phyloP scores from a whole-genome alignment of 495 filamentous ascomycete genomes.

The Aspergillus haitiensis region DNA sequence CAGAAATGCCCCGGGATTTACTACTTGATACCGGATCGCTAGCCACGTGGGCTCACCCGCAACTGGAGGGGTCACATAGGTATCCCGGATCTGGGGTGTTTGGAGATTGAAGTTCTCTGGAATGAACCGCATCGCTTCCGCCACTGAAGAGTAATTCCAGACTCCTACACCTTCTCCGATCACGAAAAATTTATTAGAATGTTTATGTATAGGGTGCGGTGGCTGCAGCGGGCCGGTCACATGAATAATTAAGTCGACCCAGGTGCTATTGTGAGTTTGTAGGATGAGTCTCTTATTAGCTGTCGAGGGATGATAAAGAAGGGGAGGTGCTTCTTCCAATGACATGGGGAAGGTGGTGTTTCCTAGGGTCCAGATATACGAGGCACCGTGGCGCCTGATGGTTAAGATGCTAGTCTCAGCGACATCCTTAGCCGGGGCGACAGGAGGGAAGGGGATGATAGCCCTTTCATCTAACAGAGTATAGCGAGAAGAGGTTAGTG shows the following conservation, averaged over 20 bases:
- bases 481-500: conserved; percentile 34
- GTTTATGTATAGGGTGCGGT: conserved; percentile 62
- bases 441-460: conserved; percentile 44
- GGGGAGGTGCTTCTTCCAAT: conserved; percentile 42
- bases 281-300: conserved; percentile 46
- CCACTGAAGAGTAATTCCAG: conserved; percentile 53
- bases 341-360: conserved; percentile 34
- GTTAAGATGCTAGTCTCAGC: conserved; percentile 40
- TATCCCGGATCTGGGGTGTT: conserved; percentile 54
- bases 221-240: conserved; percentile 35
- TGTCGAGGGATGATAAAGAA: conserved; percentile 48
- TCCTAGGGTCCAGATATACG: conserved; percentile 52
- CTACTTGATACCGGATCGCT: conserved; percentile 56
- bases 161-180: conserved; percentile 52
- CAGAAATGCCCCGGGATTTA: conserved; percentile 58
- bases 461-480: conserved; percentile 39
- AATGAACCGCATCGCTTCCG: conserved; percentile 47
- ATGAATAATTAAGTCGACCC: conserved; percentile 59
- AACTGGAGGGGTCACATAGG: conserved; percentile 41
- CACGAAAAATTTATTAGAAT: conserved; percentile 59
- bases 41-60: conserved; percentile 46
- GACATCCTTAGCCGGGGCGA: conserved; percentile 37
- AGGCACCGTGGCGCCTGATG: conserved; percentile 39
- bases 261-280: conserved; percentile 51
- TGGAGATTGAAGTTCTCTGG: conserved; percentile 56